Evolutionary conservation across 257 asterid species (phyloP).

Genomic region (Gardenia jasminoides): DNA sequence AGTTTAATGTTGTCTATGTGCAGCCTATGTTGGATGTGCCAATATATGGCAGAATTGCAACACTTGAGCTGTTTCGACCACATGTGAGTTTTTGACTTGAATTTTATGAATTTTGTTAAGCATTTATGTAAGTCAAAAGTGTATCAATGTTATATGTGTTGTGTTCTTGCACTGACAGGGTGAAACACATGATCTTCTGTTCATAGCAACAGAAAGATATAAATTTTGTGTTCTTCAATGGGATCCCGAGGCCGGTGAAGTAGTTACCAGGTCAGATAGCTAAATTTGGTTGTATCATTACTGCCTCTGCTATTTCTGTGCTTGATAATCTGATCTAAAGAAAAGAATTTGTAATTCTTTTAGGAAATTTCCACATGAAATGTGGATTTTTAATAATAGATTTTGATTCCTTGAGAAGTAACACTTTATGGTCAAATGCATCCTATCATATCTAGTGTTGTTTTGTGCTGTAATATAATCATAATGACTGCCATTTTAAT

Average conservation of each 20-base stretch:
- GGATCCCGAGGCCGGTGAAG: conserved; percentile 77
- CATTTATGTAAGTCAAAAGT: conserved; percentile 3
- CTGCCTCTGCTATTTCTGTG: background rate
- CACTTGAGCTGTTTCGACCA: conserved; percentile 96
- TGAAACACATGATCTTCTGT: conserved; percentile 87
- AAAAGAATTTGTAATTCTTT: background rate
- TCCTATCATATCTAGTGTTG: background rate
- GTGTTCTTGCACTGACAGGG: conserved; percentile 47
- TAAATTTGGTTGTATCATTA: background rate
- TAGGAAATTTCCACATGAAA: background rate
- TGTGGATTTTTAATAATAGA: background rate
- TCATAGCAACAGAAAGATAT: conserved; percentile 87
- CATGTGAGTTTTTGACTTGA: conserved; percentile 59
- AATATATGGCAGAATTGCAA: conserved; percentile 97
- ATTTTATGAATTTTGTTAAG: conserved; percentile 14
- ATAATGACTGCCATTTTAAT: conserved; percentile 14
- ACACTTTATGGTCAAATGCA: background rate
- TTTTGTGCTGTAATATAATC: background rate
- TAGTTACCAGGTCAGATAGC: conserved; percentile 64
- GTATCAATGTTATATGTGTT: conserved; percentile 4
- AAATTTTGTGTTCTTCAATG: conserved; percentile 91
- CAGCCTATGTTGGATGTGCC: conserved; percentile 99
- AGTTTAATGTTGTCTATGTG: conserved; percentile 24
- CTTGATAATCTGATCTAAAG: background rate
- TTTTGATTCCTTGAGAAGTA: background rate